Evolutionary conservation across 2,329 filamentous ascomycete species (phyloP).

Genomic region (Fusarium chuoi): DNA sequence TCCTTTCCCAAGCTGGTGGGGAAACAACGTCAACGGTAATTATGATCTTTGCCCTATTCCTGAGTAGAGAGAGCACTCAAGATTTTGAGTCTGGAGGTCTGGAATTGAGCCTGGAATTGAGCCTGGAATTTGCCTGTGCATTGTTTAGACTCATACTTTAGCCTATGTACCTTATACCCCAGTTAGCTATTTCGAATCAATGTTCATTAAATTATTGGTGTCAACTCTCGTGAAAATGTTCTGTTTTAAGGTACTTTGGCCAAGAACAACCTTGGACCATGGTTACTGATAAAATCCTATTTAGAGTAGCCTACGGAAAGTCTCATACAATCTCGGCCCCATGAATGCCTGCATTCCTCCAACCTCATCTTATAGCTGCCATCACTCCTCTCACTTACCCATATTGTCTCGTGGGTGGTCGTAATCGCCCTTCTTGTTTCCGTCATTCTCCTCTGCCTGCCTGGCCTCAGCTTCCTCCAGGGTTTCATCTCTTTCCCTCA

Average conservation of each 20-base stretch:
- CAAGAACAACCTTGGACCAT: not conserved
- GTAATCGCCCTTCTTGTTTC: not conserved
- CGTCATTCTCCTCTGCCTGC: not conserved
- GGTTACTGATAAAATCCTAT: not conserved
- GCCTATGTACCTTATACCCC: not conserved
- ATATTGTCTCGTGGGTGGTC: fast-evolving
- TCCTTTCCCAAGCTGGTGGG: conserved; percentile 65
- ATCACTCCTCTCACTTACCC: no score
- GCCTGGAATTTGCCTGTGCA: not conserved
- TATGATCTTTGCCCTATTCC: conserved; percentile 59
- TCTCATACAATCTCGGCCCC: not conserved
- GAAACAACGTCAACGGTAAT: conserved; percentile 60
- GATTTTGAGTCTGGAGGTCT: no score
- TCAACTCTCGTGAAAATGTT: not conserved
- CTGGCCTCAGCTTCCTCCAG: not conserved
- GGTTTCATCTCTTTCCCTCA: not conserved
- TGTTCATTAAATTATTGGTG: not conserved
- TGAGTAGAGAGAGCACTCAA: conserved; percentile 36
- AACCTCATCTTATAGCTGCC: not conserved
- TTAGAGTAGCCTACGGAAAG: not conserved
- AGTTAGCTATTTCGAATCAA: not conserved
- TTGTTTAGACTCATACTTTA: not conserved
- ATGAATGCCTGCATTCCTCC: fast-evolving
- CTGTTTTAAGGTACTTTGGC: not conserved
- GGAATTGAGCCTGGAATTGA: not conserved